Conservation (phyloP, 2,329 filamentous ascomycete genomes). For the Fusarium torreyae region DNA sequence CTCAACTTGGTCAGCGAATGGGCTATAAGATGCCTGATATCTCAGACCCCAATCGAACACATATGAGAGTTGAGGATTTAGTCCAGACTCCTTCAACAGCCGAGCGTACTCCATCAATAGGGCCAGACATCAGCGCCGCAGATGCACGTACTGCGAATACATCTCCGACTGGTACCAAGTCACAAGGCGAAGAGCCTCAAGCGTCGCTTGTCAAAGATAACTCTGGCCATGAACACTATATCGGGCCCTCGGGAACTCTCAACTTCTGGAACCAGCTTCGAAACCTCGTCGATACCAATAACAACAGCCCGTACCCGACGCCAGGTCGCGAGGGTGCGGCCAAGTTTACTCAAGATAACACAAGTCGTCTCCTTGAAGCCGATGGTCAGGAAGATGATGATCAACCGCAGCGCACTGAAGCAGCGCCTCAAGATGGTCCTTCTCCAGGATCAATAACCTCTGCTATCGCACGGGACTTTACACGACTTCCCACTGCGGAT, state of each 20-base stretch:
- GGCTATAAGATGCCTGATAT: slow-evolving; percentile 56
- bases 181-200: slow-evolving; percentile 41
- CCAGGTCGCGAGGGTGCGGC: slow-evolving; percentile 5
- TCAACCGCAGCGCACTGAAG: neutral
- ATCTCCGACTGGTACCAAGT: slow-evolving; percentile 25
- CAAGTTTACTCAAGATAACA: slow-evolving; percentile 40
- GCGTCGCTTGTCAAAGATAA: slow-evolving; percentile 53
- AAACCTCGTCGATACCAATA: slow-evolving; percentile 48
- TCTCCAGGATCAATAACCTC: slow-evolving; percentile 50
- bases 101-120: neutral
- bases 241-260: slow-evolving; percentile 56
- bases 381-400: slow-evolving; percentile 34
- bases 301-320: slow-evolving; percentile 18
- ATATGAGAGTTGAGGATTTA: slow-evolving; percentile 38
- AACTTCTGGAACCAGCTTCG: slow-evolving; percentile 56
- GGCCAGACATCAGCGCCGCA: slow-evolving; percentile 8
- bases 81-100: slow-evolving; percentile 11
- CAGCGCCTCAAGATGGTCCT: slow-evolving; percentile 31
- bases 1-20: slow-evolving; percentile 50
- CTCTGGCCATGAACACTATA: slow-evolving; percentile 56
- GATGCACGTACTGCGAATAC: neutral
- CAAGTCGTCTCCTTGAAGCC: slow-evolving; percentile 36
- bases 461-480: slow-evolving; percentile 50
- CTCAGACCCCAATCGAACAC: slow-evolving; percentile 30
- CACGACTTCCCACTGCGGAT: slow-evolving; percentile 42